Percentiles rank a stretch among this genome's conserved stretches.
These are phyloP conservation scores for Astrephomene gubernaculifera DNA, from an alignment of 139 green algal genomes.

Conservation along the genomic window DNA sequence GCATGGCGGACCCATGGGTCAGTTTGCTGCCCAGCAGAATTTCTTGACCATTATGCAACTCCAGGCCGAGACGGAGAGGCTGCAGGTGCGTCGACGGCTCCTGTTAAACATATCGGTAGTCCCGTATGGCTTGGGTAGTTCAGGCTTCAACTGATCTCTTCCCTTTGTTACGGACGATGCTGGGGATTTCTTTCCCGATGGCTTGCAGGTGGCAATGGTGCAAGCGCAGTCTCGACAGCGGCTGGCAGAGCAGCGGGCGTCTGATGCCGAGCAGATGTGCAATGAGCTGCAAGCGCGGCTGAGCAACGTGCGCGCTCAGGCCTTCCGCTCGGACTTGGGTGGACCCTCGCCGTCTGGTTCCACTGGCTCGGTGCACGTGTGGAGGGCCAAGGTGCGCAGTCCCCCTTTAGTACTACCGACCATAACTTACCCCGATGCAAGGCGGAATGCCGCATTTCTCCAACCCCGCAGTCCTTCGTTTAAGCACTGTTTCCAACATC, in stretches of 20 bases:
- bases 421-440: too few relatives aligned
- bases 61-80: conserved; percentile 32
- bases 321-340: background rate
- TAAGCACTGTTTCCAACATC: too few relatives aligned
- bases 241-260: conserved; percentile 32
- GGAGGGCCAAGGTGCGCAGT: conserved; percentile 14
- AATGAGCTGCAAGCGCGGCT: conserved; percentile 30
- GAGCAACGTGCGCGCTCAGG: background rate
- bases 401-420: too few relatives aligned
- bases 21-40: conserved; percentile 11
- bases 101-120: too few relatives aligned
- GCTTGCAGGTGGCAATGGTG: background rate
- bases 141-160: too few relatives aligned
- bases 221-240: conserved; percentile 46
- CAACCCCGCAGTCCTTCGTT: too few relatives aligned
- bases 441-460: too few relatives aligned
- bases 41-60: conserved; percentile 44
- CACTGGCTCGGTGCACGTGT: background rate
- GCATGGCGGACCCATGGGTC: conserved; percentile 1
- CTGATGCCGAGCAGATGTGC: conserved; percentile 37
- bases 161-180: background rate
- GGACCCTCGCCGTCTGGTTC: background rate
- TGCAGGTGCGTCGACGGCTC: too few relatives aligned
- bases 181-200: background rate
- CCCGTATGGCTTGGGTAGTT: too few relatives aligned